A percentile compares a stretch with the other conserved stretches of the same genome.
Evolutionary conservation across 108 stramenopile species (phyloP).

Genomic region (Stephanodiscus minutulus): DNA sequence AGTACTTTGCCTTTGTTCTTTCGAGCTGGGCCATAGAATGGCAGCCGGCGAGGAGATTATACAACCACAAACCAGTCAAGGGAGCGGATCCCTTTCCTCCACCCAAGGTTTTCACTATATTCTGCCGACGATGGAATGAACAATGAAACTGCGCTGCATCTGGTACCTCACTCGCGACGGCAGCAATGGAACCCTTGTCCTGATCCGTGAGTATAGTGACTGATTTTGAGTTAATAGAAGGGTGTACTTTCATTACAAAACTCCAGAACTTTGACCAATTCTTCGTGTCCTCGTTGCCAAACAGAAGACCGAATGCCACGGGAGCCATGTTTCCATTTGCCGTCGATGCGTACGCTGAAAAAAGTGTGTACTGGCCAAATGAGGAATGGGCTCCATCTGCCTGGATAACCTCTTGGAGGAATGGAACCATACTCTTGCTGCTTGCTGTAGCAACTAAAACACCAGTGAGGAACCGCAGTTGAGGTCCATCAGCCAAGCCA

Average conservation of each 20-base stretch:
- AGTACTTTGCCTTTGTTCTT: no score
- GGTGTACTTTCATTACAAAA: neutral
- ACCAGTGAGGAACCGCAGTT: no score
- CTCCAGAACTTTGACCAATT: slow-evolving; percentile 2
- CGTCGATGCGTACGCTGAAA: neutral
- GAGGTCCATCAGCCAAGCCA: no score
- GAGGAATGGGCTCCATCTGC: no score
- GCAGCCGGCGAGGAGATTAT: no score
- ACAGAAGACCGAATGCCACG: neutral
- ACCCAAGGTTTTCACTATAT: neutral
- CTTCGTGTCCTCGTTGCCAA: slow-evolving; percentile 2
- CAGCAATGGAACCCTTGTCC: neutral
- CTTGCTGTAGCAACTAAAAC: no score
- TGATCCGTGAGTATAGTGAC: neutral
- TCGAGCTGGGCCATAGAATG: no score
- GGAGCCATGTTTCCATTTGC: slow-evolving; percentile 6
- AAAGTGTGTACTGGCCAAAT: no score
- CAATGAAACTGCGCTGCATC: neutral
- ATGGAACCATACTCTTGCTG: no score
- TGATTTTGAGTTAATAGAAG: neutral
- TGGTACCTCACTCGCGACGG: neutral
- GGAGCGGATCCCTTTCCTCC: no score
- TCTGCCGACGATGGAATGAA: neutral
- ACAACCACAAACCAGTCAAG: no score
- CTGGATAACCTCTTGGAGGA: no score